Percentiles rank a stretch among this genome's conserved stretches.
These are phyloP conservation scores for Erigeron philadelphicus DNA, from an alignment of 140 eudicot species.

Conservation along the genomic window DNA sequence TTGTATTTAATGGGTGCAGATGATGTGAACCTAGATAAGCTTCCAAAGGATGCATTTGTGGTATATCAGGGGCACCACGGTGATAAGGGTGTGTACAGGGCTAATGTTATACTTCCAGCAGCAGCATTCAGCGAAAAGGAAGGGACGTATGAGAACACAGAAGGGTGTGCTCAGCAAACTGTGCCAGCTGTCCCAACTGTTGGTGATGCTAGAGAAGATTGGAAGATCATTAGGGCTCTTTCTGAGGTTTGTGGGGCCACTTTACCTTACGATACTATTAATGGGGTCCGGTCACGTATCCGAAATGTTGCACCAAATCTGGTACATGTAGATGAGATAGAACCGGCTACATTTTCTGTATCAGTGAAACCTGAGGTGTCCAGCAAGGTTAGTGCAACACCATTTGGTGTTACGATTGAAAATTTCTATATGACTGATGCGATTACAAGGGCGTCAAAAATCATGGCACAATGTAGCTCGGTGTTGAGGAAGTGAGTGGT, in stretches of 20 bases:
- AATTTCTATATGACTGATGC: constrained; percentile 95
- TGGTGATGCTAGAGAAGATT: constrained; percentile 91
- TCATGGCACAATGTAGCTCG: constrained; percentile 96
- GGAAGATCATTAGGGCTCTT: constrained; percentile 88
- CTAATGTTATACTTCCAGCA: constrained; percentile 85
- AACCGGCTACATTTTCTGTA: constrained; percentile 59
- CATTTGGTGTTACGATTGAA: constrained; percentile 61
- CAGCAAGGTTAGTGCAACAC: constrained; percentile 40
- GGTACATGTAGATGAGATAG: constrained; percentile 65
- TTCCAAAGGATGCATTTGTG: constrained; percentile 84
- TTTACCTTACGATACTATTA: constrained; percentile 58
- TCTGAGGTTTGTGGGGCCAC: constrained; percentile 70
- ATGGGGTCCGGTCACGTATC: constrained; percentile 53
- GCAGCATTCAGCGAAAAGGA: constrained; percentile 86
- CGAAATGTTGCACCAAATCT: constrained; percentile 85
- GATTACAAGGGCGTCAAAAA: constrained; percentile 87
- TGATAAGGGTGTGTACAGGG: constrained; percentile 78
- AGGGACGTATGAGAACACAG: constrained; percentile 86
- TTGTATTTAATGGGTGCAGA: constrained; percentile 92
- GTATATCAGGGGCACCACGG: constrained; percentile 99
- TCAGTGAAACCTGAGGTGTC: constrained; percentile 49
- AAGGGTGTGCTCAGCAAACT: constrained; percentile 81
- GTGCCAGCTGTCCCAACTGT: constrained; percentile 94
- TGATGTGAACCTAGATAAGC: constrained; percentile 59
- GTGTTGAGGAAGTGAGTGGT: constrained; percentile 58